Base-by-base conservation (phyloP, 371 early-diverging fungal genomes). In the Apophysomyces variabilis region DNA sequence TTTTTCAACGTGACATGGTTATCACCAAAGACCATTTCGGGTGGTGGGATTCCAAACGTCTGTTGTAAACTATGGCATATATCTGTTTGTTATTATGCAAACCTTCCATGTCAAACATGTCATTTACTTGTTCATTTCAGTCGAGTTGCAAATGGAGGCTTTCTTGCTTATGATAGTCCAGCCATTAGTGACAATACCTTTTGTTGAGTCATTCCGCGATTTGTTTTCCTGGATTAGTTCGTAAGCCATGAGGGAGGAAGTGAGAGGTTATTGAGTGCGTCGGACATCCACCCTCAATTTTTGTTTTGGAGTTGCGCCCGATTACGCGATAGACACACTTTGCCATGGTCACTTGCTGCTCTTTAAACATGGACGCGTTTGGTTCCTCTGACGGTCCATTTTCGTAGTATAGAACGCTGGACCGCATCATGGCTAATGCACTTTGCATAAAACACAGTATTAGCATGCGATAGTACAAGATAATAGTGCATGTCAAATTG, bases 11-110 rank as follows among this genome's bases (percentile, higher is more conserved):
- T 72, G 21, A 93, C 79, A 62, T 76, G 75, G 77, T 93, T 96
- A 75, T 90, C 88, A 43, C 96, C 95, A 88, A 97, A 97, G 41
- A 94, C 90, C 97, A 96, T 96, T 76, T 95, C 95, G n/a, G 97
- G 96, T 16, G 91, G 83, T 38, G 92, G 92, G 60, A 95, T 84
- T 1, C 87, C 87, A 57, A 93, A 74, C 11, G 82, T 84, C 60
- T 85, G 83, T 61, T 85, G 79, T 12, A 85, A 74, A 44, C 89
- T 89, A 26, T 26, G 32, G 32, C 3, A 26, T 26, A 26, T 26
- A 26, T 26, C 32, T 26, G 32, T 26, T 3, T 26, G 32, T 26
- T 26, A 26, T 26, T 26, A 26, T 26, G 32, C 32, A 26, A 26
- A 26, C 32, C 32, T 26, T 26, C 32, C 32, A 26, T 26, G 32